Percentiles rank a stretch among this genome's conserved stretches.
These are phyloP conservation scores for Potentilla sterilis DNA, from an alignment of 306 rosid species.

Conservation along the genomic window DNA sequence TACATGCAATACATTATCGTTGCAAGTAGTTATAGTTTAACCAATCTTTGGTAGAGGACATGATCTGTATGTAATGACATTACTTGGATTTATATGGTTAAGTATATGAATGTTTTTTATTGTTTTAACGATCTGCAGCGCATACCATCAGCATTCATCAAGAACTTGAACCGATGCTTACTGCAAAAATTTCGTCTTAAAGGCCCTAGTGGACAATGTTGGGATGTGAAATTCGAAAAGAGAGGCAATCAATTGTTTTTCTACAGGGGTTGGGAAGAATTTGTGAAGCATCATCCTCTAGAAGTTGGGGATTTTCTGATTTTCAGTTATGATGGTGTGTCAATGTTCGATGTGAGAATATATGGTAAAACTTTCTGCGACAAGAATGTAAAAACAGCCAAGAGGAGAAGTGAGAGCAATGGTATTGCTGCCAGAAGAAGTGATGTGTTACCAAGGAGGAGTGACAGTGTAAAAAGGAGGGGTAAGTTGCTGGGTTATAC, in stretches of 20 bases:
- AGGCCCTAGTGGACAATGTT: slow-evolving; percentile 1
- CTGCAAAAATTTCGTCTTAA: background rate
- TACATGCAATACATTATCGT: background rate
- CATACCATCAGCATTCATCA: slow-evolving; percentile 9
- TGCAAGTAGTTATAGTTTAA: background rate
- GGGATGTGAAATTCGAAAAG: slow-evolving; percentile 10
- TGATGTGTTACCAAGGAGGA: too few relatives aligned
- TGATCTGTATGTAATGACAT: background rate
- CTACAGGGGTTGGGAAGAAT: background rate
- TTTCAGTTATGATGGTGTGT: slow-evolving; percentile 1
- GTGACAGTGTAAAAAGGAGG: too few relatives aligned
- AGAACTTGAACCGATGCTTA: slow-evolving; percentile 4
- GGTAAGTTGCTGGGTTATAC: background rate
- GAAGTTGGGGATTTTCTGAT: background rate
- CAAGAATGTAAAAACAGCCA: background rate
- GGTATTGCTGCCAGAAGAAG: background rate
- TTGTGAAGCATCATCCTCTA: background rate
- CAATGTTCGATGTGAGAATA: background rate
- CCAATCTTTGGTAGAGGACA: background rate
- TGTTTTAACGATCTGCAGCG: too few relatives aligned
- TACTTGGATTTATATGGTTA: background rate
- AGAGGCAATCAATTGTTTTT: slow-evolving; percentile 2
- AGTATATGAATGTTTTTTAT: too few relatives aligned
- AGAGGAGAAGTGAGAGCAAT: background rate
- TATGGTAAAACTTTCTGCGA: background rate